Base-by-base conservation (phyloP, 164 flowering plant genomes). In the Hamamelis virginiana region DNA sequence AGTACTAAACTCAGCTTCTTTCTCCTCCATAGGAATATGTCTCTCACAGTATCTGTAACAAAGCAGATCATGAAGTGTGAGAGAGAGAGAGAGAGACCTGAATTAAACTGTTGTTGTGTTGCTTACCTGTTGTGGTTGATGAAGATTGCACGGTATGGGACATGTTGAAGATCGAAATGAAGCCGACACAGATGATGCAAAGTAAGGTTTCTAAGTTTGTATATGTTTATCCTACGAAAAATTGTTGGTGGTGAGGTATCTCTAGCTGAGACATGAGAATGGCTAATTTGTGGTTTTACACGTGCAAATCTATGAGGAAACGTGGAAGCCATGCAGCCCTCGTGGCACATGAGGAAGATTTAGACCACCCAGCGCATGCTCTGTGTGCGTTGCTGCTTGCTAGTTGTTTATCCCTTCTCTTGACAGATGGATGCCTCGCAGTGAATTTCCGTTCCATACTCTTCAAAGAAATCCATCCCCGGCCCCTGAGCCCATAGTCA, bases 21-120 rank as follows among this genome's bases (percentile, higher is more conserved):
- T 38, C 80, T 81, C 76, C 77, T 85, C 93, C 93, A 89, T 60
- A 81, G 53, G 4, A 71, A 1, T 66, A 78, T 33, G 22, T 87
- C 86, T 61, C 52, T 78, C 66, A 59, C 13, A 59, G 57, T 5
- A 66, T 76, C 77, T 76, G 66, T 70, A 53, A 16, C 50, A 47
- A 21, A 21, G 18, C 43, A 45, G 15, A 8, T 45, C n/a, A 9
- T 22, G 11, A 41, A 12, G 9, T 1, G 67, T 16, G 43, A 27
- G 23, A 16, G 56, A 27, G 57, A 15, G 6, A 33, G 61, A 58
- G 41, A 26, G 4, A 41, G 23, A 38, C n/a, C 53, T 50, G 6
- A 11, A 25, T n/a, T n/a, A n/a, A 38, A 58, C 6, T 0, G 21
- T 5, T 13, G 5, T 16, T 9, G 53, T 22, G 16, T 9, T 28